Conservation (phyloP, 73 alveolate species). For the Paramecium octaurelia region DNA sequence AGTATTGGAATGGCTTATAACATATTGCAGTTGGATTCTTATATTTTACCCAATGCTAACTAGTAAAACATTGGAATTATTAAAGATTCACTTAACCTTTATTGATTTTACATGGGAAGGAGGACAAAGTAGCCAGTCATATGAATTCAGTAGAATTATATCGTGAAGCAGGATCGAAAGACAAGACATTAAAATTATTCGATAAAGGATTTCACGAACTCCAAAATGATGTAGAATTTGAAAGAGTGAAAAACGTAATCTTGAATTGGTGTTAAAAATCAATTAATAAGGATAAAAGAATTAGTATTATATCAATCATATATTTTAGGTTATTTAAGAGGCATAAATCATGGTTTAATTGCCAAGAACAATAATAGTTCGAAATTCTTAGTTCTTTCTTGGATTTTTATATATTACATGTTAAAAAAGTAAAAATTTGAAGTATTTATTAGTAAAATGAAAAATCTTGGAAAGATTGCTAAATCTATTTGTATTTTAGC, state of each 20-base stretch:
- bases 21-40: neutral
- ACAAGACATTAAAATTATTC: slow-evolving; percentile 10
- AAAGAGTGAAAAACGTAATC: neutral
- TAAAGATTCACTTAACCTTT: neutral
- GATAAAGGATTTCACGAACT: slow-evolving; percentile 44
- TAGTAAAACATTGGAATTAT: neutral
- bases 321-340: neutral
- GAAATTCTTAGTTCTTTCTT: neutral
- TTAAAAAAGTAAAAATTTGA: neutral
- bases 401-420: neutral
- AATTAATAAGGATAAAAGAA: neutral
- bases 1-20: slow-evolving; percentile 44
- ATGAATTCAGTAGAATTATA: slow-evolving; percentile 43
- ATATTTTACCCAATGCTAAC: slow-evolving; percentile 6
- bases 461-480: neutral
- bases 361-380: neutral
- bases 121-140: slow-evolving; percentile 39
- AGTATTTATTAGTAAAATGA: neutral
- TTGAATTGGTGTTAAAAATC: neutral
- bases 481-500: neutral
- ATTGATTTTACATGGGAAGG: slow-evolving; percentile 26
- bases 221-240: slow-evolving; percentile 34
- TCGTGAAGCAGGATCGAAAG: neutral
- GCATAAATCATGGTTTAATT: neutral
- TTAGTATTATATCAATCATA: neutral